Evolutionary conservation across 2,329 filamentous ascomycete genomes (phyloP).

Genomic region (Colletotrichum sansevieriae): DNA sequence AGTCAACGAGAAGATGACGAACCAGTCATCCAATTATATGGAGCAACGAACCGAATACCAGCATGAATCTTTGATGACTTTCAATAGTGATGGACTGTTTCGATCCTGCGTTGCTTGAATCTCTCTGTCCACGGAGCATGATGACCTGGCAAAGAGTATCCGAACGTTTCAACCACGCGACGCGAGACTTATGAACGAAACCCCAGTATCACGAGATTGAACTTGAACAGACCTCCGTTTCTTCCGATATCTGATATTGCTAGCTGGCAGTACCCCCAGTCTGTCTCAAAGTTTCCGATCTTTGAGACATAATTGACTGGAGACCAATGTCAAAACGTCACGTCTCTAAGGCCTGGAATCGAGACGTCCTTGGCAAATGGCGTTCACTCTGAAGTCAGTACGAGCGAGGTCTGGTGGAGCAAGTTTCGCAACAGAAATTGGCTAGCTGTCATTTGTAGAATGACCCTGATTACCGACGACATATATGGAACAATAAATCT

Average conservation of each 20-base stretch:
- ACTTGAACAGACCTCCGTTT: too few species aligned
- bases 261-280: neutral
- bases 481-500: constrained; percentile 17
- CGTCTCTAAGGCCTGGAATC: neutral
- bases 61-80: too few species aligned
- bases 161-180: too few species aligned
- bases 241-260: constrained; percentile 1
- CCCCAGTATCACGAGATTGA: too few species aligned
- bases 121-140: too few species aligned
- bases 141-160: too few species aligned
- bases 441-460: neutral
- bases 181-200: too few species aligned
- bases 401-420: neutral
- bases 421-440: neutral
- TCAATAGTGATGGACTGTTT: too few species aligned
- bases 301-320: constrained; percentile 6
- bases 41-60: too few species aligned
- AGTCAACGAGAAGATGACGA: too few species aligned
- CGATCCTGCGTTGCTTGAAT: too few species aligned
- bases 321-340: constrained; percentile 5
- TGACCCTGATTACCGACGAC: neutral
- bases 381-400: neutral
- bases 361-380: neutral
- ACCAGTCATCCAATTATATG: too few species aligned
- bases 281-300: constrained; percentile 18